Base-by-base conservation (phyloP, 257 asterid genomes). In the Phtheirospermum japonicum region DNA sequence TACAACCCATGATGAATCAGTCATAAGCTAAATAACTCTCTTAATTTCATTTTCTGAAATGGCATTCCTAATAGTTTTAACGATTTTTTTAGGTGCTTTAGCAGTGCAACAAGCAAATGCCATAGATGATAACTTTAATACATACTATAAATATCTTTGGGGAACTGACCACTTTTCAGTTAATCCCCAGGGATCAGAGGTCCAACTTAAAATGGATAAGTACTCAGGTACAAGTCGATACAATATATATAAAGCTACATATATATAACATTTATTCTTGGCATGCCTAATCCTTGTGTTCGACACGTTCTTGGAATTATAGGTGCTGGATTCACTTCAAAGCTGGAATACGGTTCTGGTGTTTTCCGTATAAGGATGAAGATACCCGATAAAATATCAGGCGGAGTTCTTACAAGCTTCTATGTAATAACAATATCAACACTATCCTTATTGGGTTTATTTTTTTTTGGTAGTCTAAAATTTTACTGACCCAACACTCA, bases 271-370 rank as follows among this genome's bases (percentile, higher is more conserved):
- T 36, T 36, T 36, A 9, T 36, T 6, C 42, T 36, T 36, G 11
- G n/a, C n/a, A n/a, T n/a, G n/a, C n/a, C n/a, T n/a, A n/a, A n/a
- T n/a, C n/a, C n/a, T n/a, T n/a, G n/a, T n/a, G n/a, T n/a, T n/a
- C n/a, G n/a, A n/a, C n/a, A n/a, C n/a, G n/a, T n/a, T n/a, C n/a
- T 36, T 36, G 1, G 1, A 36, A 9, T 20, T 67, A 4, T 12
- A 76, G 88, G 83, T 34, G 60, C 85, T 42, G 85, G 87, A 28
- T 83, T 80, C 40, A 62, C 56, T 51, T 83, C 87, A 26, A 68
- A 66, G 50, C 59, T 4, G n/a, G 49, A 66, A 0, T 83, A 36
- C 26, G 70, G 64, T 12, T 80, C 85, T 0, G 85, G 90, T 5
- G 13, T 55, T 16, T 80, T 83, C 66, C 76, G 34, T 16, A 71